A percentile compares a stretch with the other conserved stretches of the same genome.
phyloP scores from a whole-genome alignment of 805 yeast species.

The Candida tammaniensis region DNA sequence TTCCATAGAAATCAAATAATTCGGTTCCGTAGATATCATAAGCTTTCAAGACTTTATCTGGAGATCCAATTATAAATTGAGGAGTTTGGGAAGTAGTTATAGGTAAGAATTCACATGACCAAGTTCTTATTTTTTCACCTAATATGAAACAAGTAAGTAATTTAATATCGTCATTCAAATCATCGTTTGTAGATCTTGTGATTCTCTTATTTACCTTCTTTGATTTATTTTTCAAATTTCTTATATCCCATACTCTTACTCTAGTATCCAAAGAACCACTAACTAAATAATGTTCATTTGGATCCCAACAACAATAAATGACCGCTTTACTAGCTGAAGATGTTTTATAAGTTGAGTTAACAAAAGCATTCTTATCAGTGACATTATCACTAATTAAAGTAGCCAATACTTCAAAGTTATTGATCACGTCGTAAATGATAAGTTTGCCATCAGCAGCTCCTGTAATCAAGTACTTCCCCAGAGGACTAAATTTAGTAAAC shows the following conservation, averaged over 20 bases:
- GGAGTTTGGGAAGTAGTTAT: slow-evolving; percentile 28
- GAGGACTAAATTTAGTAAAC: slow-evolving; percentile 75
- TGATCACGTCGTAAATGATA: slow-evolving; percentile 60
- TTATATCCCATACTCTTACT: slow-evolving; percentile 67
- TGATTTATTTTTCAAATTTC: slow-evolving; percentile 19
- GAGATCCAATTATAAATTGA: slow-evolving; percentile 69
- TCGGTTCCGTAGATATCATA: slow-evolving; percentile 38
- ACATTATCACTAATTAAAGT: slow-evolving; percentile 27
- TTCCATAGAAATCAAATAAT: slow-evolving; percentile 42
- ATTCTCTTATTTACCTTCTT: slow-evolving; percentile 16
- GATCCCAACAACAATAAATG: slow-evolving; percentile 72
- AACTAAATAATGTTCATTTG: slow-evolving; percentile 62
- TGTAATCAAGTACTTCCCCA: slow-evolving; percentile 73
- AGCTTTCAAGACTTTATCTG: slow-evolving; percentile 57
- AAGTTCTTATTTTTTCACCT: slow-evolving; percentile 38
- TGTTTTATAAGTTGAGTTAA: slow-evolving; percentile 23
- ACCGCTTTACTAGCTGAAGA: slow-evolving; percentile 40
- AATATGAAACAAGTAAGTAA: slow-evolving; percentile 36
- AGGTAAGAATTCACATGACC: slow-evolving; percentile 69
- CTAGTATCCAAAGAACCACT: slow-evolving; percentile 72
- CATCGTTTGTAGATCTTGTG: slow-evolving; percentile 24
- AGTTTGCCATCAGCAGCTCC: slow-evolving; percentile 68
- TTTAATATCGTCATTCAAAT: slow-evolving; percentile 15
- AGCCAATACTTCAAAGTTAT: slow-evolving; percentile 33
- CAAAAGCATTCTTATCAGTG: slow-evolving; percentile 26